Base-by-base conservation (phyloP, 306 rosid species). In the Oxytropis ochrocephala region DNA sequence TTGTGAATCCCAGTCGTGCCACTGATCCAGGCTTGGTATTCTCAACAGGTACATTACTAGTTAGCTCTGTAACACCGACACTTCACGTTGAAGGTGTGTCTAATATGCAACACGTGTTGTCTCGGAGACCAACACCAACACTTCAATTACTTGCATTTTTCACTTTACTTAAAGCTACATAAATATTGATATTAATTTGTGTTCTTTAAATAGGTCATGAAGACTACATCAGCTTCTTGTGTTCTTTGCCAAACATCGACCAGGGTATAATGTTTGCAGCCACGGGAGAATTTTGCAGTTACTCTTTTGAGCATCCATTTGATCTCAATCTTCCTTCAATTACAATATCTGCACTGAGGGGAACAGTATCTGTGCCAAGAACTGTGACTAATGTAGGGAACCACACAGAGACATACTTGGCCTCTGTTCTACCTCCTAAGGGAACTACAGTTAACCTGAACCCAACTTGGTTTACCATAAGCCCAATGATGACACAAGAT, bases 261-360 rank as follows among this genome's bases (percentile, higher is more conserved):
- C 77, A 70, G 3, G 79, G 35, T 47, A 53, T 35, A 30, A 27
- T 88, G 35, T 66, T 58, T 67, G 76, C 70, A 39, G 65, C 76
- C 10, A 85, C 85, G 1, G 97, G 96, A 72, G 90, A 75, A 75
- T 16, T 12, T 29, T 90, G 98, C 84, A 69, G 70, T 10, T 10
- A 53, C 38, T 33, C 89, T 3, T 82, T 85, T 50, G 62, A 80
- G 53, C 80, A 83, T 58, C 97, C 99, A 7, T 89, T 81, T 56
- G 27, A 83, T 76, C 83, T 94, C 70, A 94, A 94, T 88, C 87
- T 87, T 38, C 97, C 97, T 54, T 94, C 97, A 10, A 62, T 94
- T 7, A 90, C 98, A 33, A 49, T 88, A 74, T 79, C 97, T 14
- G 67, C 82, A 38, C 12, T 91, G 77, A 77, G 9, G 12, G 95